Base-by-base conservation (phyloP, 2,329 filamentous ascomycete genomes). In the Fusarium sp. region DNA sequence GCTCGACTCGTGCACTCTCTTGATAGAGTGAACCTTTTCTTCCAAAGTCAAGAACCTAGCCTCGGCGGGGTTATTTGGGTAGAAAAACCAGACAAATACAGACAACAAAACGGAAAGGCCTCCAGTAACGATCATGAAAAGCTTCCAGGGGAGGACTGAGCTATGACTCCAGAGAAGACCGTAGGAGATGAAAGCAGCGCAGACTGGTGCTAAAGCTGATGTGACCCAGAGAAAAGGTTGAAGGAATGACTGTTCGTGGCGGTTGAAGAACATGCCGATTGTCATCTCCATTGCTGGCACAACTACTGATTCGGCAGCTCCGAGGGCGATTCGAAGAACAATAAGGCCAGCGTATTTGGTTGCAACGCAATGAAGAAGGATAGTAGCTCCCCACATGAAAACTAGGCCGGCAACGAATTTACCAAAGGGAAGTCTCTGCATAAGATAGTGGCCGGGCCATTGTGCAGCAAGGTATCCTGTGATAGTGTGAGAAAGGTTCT, bases 231-330 rank as follows among this genome's bases (percentile, higher is more conserved):
- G 78, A 17, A 83, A 75, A 6, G 77, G 76, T 1, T 82, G 81
- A 7, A 83, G 59, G 30, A 78, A 78, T 1, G 78, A 77, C 17
- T 81, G 80, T 54, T 83, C 81, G n/a, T 78, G 70, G 3, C 78
- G 80, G 28, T 77, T 81, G 70, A 83, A 83, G 69, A 83, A 83
- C 82, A 83, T 83, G 58, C 80, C 81, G 14, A 84, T 81, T 1
- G 83, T 84, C 54, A 84, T 81, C 38, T 84, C 83, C 75, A 84
- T 81, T 5, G 82, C 82, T 0, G 83, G 83, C 4, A 84, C 81
- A 8, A 84, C 75, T 15, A 79, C 79, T 0, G 82, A 77, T 62
- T 84, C 82, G 2, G 78, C 75, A 20, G 78, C 80, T 5, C 83
- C 83, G 1, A 84, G 78, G 5, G 81, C 75, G 11, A 84, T 73